Percentiles rank a stretch among this genome's conserved stretches.
phyloP scores from a whole-genome alignment of 768 basidiomycete genomes.

The Boletus rubescentipes region DNA sequence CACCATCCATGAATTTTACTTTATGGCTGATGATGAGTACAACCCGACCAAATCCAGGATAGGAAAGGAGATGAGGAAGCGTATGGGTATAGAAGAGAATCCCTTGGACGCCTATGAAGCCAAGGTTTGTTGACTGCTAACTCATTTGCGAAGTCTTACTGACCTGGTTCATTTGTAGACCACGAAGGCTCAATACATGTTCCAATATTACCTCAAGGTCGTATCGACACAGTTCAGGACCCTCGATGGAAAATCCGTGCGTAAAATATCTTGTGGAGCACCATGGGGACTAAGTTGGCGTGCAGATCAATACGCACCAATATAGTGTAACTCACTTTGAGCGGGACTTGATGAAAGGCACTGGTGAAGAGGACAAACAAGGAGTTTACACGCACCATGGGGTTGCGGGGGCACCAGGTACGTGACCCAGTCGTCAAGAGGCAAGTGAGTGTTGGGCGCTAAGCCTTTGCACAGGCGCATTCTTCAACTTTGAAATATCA shows the following conservation, averaged over 20 bases:
- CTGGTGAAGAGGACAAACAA: constrained; percentile 53
- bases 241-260: constrained; percentile 67
- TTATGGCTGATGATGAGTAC: constrained; percentile 81
- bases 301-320: constrained; percentile 83
- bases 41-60: constrained; percentile 62
- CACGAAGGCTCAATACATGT: constrained; percentile 84
- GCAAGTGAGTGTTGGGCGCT: not conserved
- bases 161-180: constrained; percentile 45
- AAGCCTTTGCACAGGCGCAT: constrained; percentile 52
- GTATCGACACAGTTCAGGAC: constrained; percentile 93
- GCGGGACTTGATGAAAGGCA: constrained; percentile 75
- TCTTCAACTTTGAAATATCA: constrained; percentile 96
- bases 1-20: constrained; percentile 74
- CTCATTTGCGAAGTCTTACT: not conserved
- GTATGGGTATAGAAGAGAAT: constrained; percentile 69
- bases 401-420: constrained; percentile 67
- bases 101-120: constrained; percentile 72
- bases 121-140: constrained; percentile 42
- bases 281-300: constrained; percentile 5
- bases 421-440: constrained; percentile 2
- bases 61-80: constrained; percentile 62
- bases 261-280: constrained; percentile 22
- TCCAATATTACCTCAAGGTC: constrained; percentile 99
- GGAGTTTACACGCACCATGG: constrained; percentile 78
- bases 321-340: constrained; percentile 97